Percentiles rank a stretch among this genome's conserved stretches.
phyloP scores from a whole-genome alignment of 371 early-diverging fungal species.

The Polyrhizophydium stewartii region DNA sequence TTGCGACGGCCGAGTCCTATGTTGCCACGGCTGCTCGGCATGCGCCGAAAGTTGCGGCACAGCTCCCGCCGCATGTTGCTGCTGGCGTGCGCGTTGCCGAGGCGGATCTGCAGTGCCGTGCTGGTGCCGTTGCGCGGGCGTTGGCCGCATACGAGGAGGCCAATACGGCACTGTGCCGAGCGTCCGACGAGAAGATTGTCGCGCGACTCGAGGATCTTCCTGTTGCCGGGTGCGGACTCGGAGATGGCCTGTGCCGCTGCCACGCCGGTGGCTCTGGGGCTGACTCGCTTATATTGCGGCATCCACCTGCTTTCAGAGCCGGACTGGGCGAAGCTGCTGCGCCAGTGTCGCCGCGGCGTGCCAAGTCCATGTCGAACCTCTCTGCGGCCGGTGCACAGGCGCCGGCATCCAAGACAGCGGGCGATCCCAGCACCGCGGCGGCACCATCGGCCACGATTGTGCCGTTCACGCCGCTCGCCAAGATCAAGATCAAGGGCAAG shows the following conservation, averaged over 20 bases:
- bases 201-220: conserved; percentile 4
- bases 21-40: too few relatives aligned
- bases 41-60: background rate
- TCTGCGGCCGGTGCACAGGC: too few relatives aligned
- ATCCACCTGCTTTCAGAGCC: too few relatives aligned
- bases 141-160: background rate
- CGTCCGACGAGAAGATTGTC: background rate
- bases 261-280: too few relatives aligned
- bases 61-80: background rate
- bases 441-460: background rate
- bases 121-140: background rate
- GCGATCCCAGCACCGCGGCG: too few relatives aligned
- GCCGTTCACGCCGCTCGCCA: conserved; percentile 2
- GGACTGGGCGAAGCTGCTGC: too few relatives aligned
- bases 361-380: too few relatives aligned
- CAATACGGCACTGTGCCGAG: background rate
- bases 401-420: too few relatives aligned
- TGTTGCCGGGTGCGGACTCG: background rate
- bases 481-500: conserved; percentile 5
- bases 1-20: background rate
- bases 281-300: too few relatives aligned
- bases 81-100: background rate
- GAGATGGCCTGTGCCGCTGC: too few relatives aligned
- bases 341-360: too few relatives aligned
- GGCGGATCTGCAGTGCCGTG: background rate